Base-by-base conservation (phyloP, 1,284 basidiomycete genomes). In the Meripilus lineatus region DNA sequence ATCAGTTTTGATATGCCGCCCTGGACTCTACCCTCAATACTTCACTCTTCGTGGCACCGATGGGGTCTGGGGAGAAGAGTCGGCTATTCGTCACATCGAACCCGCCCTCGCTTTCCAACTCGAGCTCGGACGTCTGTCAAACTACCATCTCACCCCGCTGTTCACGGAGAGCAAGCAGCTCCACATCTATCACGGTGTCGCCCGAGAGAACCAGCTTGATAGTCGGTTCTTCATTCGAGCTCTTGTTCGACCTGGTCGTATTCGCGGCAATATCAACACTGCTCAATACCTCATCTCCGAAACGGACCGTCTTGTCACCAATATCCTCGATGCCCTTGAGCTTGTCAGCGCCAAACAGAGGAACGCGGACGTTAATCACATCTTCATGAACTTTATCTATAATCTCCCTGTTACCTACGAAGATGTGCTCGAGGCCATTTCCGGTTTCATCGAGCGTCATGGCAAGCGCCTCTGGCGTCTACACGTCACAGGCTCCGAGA, bases 311-410 rank as follows among this genome's bases (percentile, higher is more conserved):
- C 82, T 99, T 21, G 88, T 99, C 52, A 96, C 92, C 44, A 90
- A 85, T 58, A 86, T 98, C 56, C 74, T 99, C 52, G 95, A 99
- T 66, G 88, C 93, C 4, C 79, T 99, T 40, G 95, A 99, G 67
- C 84, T 97, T 44, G 90, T 93, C 59, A 84, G 79, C 52, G 85
- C 88, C 17, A 79, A 91, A 58, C 75, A 93, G 61, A 81, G 93
- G 52, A 91, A 87, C 57, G 88, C 92, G 2, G 93, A 96, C 64
- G 91, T 89, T 71, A 96, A 96, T 65, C 92, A 96, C 64, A 94
- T 96, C 63, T 91, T 89, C 70, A 90, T 98, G 81, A 96, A 96
- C 71, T 98, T 97, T 67, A 85, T 99, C 61, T 99, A 99, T 77
- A 91, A 89, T 62, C 85, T 99, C 50, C 83, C 86, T 22, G 92